These are phyloP conservation scores for Hibiscus mutabilis DNA, from an alignment of 345 rosid species.

Conservation along the genomic window DNA sequence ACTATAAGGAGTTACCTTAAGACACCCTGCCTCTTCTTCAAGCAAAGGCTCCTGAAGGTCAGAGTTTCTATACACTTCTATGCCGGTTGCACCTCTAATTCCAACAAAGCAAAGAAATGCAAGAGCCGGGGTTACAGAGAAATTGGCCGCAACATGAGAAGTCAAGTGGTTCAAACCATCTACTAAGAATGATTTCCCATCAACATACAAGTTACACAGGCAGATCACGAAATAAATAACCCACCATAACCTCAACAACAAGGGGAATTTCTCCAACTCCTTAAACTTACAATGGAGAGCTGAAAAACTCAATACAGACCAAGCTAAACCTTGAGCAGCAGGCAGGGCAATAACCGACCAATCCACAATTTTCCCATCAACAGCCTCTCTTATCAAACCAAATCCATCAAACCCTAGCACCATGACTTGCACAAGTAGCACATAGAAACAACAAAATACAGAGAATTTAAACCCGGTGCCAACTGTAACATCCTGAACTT, in stretches of 20 bases:
- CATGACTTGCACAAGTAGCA: conserved; percentile 56
- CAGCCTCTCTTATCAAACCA: conserved; percentile 48
- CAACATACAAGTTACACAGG: conserved; percentile 57
- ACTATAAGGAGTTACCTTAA: conserved; percentile 69
- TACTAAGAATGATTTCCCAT: conserved; percentile 50
- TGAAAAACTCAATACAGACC: conserved; percentile 70
- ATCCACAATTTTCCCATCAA: conserved; percentile 36
- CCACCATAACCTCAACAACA: conserved; percentile 89
- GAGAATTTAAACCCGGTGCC: conserved; percentile 62
- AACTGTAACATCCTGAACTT: conserved; percentile 34
- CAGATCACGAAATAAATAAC: conserved; percentile 62
- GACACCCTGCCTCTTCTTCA: conserved; percentile 88
- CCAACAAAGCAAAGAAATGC: conserved; percentile 80
- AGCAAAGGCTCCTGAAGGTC: conserved; percentile 87
- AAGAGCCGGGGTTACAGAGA: conserved; percentile 76
- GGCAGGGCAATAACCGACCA: conserved; percentile 60
- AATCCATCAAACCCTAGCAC: conserved; percentile 72
- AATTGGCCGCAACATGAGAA: conserved; percentile 67
- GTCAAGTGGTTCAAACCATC: conserved; percentile 48
- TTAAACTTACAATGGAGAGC: conserved; percentile 80
- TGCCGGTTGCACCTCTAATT: conserved; percentile 61
- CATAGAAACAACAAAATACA: conserved; percentile 64
- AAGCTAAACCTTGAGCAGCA: conserved; percentile 66
- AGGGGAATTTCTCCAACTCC: conserved; percentile 60
- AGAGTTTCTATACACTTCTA: conserved; percentile 52